phyloP scores from a whole-genome alignment of 345 rosid species.

The Aquilaria sinensis region DNA sequence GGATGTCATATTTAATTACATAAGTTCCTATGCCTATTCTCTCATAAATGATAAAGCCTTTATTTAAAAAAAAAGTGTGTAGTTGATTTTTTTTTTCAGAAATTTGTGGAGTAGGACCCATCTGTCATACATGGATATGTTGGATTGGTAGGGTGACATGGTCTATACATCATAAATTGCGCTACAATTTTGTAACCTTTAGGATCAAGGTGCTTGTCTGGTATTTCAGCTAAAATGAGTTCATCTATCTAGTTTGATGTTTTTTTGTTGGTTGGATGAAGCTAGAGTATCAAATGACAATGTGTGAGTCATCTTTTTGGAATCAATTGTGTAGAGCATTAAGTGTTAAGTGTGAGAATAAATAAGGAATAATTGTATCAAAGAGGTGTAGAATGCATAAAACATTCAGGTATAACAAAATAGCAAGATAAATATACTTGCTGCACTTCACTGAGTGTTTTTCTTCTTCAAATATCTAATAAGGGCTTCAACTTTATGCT shows the following conservation, averaged over 20 bases:
- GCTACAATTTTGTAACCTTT: neutral
- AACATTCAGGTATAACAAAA: neutral
- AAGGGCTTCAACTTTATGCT: neutral
- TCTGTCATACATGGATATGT: neutral
- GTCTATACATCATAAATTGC: neutral
- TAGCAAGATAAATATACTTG: neutral
- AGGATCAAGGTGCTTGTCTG: neutral
- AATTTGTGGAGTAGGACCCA: neutral
- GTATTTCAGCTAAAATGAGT: neutral
- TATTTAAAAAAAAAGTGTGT: neutral
- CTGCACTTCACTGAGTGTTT: neutral
- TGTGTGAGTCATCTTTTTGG: neutral
- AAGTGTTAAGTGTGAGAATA: neutral
- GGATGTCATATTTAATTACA: no score
- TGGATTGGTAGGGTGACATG: neutral
- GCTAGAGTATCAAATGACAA: neutral
- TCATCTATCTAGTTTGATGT: neutral
- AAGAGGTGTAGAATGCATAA: neutral
- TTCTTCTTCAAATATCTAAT: neutral
- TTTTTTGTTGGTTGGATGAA: neutral
- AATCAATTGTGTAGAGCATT: no score
- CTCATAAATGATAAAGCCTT: neutral
- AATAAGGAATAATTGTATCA: neutral
- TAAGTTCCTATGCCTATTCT: neutral
- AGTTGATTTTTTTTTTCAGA: neutral